Conservation (phyloP, 805 yeast species). For the Pichia paraexigua region DNA sequence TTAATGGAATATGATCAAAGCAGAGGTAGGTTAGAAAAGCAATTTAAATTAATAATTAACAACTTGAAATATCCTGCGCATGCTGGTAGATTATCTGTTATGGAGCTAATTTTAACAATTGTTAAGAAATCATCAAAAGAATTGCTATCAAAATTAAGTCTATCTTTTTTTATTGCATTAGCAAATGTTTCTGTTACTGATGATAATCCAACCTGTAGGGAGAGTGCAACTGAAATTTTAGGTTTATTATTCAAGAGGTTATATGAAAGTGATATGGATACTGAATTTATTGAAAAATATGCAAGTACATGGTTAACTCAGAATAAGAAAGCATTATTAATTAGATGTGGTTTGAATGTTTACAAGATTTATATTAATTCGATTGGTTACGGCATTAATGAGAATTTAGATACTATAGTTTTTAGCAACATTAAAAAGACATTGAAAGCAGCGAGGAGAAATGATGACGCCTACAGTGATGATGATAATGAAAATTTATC, state of each 20-base stretch:
- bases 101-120: conserved; percentile 75
- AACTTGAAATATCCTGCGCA: conserved; percentile 81
- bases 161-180: conserved; percentile 77
- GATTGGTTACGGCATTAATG: conserved; percentile 33
- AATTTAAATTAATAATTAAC: conserved; percentile 69
- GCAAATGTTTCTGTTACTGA: conserved; percentile 75
- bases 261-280: conserved; percentile 19
- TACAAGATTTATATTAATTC: conserved; percentile 54
- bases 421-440: conserved; percentile 17
- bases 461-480: conserved; percentile 21
- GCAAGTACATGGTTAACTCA: conserved; percentile 58
- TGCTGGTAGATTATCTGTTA: conserved; percentile 79
- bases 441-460: conserved; percentile 22
- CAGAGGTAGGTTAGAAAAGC: conserved; percentile 71
- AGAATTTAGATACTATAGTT: conserved; percentile 21
- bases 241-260: conserved; percentile 45
- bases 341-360: conserved; percentile 67
- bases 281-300: conserved; percentile 34
- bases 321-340: conserved; percentile 40
- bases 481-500: conserved; percentile 29
- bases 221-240: conserved; percentile 65
- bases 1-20: conserved; percentile 95
- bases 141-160: conserved; percentile 49
- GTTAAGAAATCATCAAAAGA: conserved; percentile 57
- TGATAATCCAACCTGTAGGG: conserved; percentile 70